Evolutionary conservation across 2,329 filamentous ascomycete genomes (phyloP), one percentile per base, ranked within the genome.

Genomic region (Nothophaeocryptopus gaeumannii): DNA sequence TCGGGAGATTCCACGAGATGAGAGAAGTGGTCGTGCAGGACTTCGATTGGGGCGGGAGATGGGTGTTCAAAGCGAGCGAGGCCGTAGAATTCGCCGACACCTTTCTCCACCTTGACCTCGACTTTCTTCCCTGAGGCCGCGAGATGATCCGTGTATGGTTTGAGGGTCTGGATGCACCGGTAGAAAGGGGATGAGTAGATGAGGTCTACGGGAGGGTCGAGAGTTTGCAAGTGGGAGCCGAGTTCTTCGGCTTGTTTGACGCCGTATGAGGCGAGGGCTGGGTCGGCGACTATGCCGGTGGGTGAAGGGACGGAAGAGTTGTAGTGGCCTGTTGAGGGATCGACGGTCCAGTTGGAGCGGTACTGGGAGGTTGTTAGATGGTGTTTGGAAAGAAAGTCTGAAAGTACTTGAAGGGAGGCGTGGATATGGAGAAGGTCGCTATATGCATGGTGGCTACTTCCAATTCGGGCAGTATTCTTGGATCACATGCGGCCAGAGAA

Each of bases 181-280:
- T 93, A 95, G 72, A 89, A 95, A 0, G 89, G 87, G 53, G 85
- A 90, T 30, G 83, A 87, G 73, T 96, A 97, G 59, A 97, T 79
- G 39, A 78, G 78, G 45, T 89, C 84, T 51, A 92, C 79, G 1
- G 84, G 80, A 31, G 87, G 86, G 13, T 82, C 71, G 38, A 88
- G 66, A 0, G 72, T 75, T 50, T 76, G 66, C 40, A 95, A 76
- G 64, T 88, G 79, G 7, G 70, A 73, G 54, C 70, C 90, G 39
- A 97, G 79, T 71, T 97, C 84, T 53, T 81, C 77, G 15, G 90
- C 83, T 74, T 99, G 93, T 44, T 82, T 78, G 35, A 95, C 86
- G 50, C 93, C 93, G 65, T 97, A 85, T 15, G 88, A 83, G 7
- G 91, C 90, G 61, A 99, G 79, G 8, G 89, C 85, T 39, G 91